Evolutionary conservation across 2,329 filamentous ascomycete species (phyloP), one percentile per base, ranked within the genome.

Genomic region (Aspergillus japonicus): DNA sequence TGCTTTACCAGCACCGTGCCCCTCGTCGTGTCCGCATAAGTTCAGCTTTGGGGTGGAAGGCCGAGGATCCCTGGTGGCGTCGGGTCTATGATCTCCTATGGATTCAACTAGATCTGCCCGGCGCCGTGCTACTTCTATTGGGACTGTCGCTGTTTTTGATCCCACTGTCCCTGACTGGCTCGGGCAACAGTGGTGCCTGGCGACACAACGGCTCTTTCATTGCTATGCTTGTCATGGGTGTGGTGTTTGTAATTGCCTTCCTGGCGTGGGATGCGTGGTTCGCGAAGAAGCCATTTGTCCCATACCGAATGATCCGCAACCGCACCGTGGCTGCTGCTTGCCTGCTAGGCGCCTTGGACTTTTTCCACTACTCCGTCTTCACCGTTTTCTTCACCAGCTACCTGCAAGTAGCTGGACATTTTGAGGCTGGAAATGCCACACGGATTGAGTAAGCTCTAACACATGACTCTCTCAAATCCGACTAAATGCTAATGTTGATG

Each of bases 371-470:
- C 51, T 74, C 74, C 2, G 65, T 74, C 31, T 79, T 78, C 56
- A 73, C 74, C 0, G 67, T 77, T 1, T 78, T 79, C 62, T 78
- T 78, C 50, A 74, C 75, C 0, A 78, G 76, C 48, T 78, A 76
- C 47, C 71, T 78, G 0, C 75, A 77, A 52, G 75, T 78, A 2
- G 75, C 74, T 14, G 75, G 72, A 0, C 68, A 70, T 5, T 78
- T 74, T 21, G 69, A 67, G 2, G 68, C 76, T 0, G 76, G 72
- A 0, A 67, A 73, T 6, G 72, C 77, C 0, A 77, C 74, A 3
- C 60, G 66, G 24, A 66, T 68, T 14, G 66, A 68, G 66, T 64
- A 63, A 12, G 49, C 33, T 7, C 19, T n/a, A 2, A 7, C 3
- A 1, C 16, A n/a, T 26, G 0, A 16, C 16, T 8, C 16, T 10